phyloP scores from a whole-genome alignment of 2,329 filamentous ascomycete genomes.

The Alternaria incomplexa region DNA sequence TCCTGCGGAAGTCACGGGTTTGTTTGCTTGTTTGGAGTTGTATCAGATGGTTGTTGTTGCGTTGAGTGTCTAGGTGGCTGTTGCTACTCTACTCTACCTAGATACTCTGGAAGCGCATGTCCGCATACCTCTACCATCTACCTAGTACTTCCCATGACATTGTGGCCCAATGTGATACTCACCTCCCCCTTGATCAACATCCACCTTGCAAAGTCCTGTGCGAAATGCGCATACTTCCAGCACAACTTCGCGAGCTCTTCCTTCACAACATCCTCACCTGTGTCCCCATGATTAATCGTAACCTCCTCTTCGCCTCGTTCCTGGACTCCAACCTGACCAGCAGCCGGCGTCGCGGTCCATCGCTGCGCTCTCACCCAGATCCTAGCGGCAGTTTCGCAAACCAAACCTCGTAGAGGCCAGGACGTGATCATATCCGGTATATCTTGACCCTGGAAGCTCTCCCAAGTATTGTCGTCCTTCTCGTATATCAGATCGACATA shows the following conservation, averaged over 20 bases:
- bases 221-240: background rate
- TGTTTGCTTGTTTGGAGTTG: background rate
- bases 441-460: background rate
- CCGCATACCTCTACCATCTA: background rate
- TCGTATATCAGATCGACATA: background rate
- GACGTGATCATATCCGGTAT: background rate
- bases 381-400: background rate
- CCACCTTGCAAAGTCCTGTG: background rate
- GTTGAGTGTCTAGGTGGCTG: background rate
- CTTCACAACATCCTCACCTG: background rate
- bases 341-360: background rate
- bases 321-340: background rate
- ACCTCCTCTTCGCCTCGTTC: background rate
- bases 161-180: background rate
- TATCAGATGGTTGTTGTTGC: background rate
- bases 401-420: background rate
- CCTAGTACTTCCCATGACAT: background rate
- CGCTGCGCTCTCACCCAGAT: background rate
- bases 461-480: background rate
- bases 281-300: background rate
- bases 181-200: background rate
- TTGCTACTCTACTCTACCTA: background rate
- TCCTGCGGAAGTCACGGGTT: background rate
- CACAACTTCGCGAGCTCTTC: background rate
- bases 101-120: background rate